These are phyloP conservation scores for Kodamaea anthophila DNA, from an alignment of 1,139 yeast species.

Conservation along the genomic window DNA sequence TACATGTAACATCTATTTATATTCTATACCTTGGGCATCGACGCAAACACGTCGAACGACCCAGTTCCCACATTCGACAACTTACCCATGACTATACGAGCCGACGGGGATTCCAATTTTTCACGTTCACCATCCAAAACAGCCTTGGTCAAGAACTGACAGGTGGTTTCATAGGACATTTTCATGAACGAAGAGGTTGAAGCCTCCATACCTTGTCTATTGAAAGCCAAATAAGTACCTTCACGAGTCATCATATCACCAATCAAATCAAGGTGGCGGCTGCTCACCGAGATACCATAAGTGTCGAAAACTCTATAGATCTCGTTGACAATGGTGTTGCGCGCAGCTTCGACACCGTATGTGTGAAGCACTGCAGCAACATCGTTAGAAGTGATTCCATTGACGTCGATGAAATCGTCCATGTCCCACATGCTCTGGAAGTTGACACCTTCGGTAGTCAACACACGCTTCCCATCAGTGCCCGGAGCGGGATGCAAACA, in stretches of 20 bases:
- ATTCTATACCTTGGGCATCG: conserved; percentile 44
- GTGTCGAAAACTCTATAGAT: conserved; percentile 94
- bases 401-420: conserved; percentile 84
- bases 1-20: no score
- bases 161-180: conserved; percentile 98
- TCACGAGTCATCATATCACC: conserved; percentile 99
- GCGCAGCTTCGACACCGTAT: conserved; percentile 98
- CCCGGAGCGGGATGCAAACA: conserved; percentile 80
- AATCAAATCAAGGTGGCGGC: conserved; percentile 91
- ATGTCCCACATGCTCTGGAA: conserved; percentile 98
- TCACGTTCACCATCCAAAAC: conserved; percentile 90
- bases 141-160: conserved; percentile 94
- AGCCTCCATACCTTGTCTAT: conserved; percentile 96
- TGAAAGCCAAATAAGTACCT: conserved; percentile 93
- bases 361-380: conserved; percentile 83
- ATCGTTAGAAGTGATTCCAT: conserved; percentile 86
- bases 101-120: conserved; percentile 85
- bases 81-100: conserved; percentile 92
- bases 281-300: conserved; percentile 89
- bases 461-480: conserved; percentile 52
- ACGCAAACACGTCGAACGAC: conserved; percentile 79
- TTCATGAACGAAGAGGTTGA: conserved; percentile 95
- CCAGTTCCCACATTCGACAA: conserved; percentile 94
- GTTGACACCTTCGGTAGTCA: conserved; percentile 97
- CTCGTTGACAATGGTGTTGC: conserved; percentile 95